A percentile compares a stretch with the other conserved stretches of the same genome.
These are phyloP conservation scores for Avicennia marina DNA, from an alignment of 257 asterid species.

Conservation along the genomic window DNA sequence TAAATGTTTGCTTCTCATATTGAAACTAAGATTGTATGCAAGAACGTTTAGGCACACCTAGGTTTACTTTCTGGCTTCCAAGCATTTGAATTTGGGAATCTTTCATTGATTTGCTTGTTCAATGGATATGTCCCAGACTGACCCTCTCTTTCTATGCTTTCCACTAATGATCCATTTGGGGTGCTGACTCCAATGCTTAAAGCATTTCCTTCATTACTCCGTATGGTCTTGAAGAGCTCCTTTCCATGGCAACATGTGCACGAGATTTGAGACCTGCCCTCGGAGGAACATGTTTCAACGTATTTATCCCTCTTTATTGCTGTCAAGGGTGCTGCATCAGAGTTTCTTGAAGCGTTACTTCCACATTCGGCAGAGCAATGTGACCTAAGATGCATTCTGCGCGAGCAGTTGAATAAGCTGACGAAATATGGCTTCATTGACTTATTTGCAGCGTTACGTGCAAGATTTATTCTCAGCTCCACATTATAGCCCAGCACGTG, in stretches of 20 bases:
- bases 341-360: constrained; percentile 41
- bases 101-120: constrained; percentile 20
- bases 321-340: constrained; percentile 35
- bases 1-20: not conserved
- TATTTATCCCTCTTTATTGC: constrained; percentile 39
- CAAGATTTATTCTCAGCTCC: constrained; percentile 62
- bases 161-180: constrained; percentile 21
- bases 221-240: constrained; percentile 41
- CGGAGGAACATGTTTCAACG: constrained; percentile 53
- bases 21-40: constrained; percentile 2
- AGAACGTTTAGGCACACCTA: constrained; percentile 28
- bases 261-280: constrained; percentile 47
- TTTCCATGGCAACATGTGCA: constrained; percentile 48
- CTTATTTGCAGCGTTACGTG: constrained; percentile 23
- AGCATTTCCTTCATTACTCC: constrained; percentile 61
- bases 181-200: constrained; percentile 34
- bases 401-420: constrained; percentile 62
- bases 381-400: constrained; percentile 41
- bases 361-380: constrained; percentile 36
- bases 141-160: constrained; percentile 9
- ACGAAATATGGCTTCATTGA: constrained; percentile 39
- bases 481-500: constrained; percentile 60
- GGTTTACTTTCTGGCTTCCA: constrained; percentile 26
- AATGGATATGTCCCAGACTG: constrained; percentile 21
- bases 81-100: constrained; percentile 22